Base-by-base conservation (phyloP, 1,284 basidiomycete species). In the Phylloboletellus chloephorus region DNA sequence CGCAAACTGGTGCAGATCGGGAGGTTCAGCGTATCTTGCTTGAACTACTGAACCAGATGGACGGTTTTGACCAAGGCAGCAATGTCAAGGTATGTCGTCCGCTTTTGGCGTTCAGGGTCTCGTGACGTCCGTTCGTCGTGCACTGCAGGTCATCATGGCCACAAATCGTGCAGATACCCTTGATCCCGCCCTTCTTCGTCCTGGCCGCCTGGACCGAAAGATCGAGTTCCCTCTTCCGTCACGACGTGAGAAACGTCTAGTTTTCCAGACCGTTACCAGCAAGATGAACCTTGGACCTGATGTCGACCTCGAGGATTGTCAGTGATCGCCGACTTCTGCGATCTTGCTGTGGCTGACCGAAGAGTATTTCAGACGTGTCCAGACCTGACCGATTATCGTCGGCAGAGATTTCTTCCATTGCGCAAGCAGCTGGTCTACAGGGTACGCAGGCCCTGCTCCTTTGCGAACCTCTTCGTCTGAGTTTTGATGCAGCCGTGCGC, bases 31-130 rank as follows among this genome's bases (percentile, higher is more conserved):
- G 96, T 68, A 98, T 99, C 60, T 66, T 99, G 51, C 81, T 99
- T n/a, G 96, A 99, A 64, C 69, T 99, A 47, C 74, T 99, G 48
- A 98, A 97, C 63, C 96, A 99, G 64, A 99, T 99, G 96, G 96
- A 99, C 58, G 96, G 96, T 51, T 99, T 99, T 68, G 96, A 99
- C 66, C 96, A 99, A 66, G 90, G 89, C 5, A 95, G 91, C 63
- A 98, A 95, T 57, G 96, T 99, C 63, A 98, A 99, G 80, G 93
- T 90, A 60, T 40, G 67, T 28, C 13, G 25, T 17, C 44, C 41
- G 12, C 23, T 42, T 23, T 33, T 30, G 16, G 7, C 13, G 11
- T 12, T 25, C 5, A 20, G 13, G 24, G 40, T 23, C 7, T 16
- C 19, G 16, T 34, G 35, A 23, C 5, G 10, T 31, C 43, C 19